phyloP scores from a whole-genome alignment of 202 grass and related monocot genomes.

The Bolboschoenoplectus hybrid region DNA sequence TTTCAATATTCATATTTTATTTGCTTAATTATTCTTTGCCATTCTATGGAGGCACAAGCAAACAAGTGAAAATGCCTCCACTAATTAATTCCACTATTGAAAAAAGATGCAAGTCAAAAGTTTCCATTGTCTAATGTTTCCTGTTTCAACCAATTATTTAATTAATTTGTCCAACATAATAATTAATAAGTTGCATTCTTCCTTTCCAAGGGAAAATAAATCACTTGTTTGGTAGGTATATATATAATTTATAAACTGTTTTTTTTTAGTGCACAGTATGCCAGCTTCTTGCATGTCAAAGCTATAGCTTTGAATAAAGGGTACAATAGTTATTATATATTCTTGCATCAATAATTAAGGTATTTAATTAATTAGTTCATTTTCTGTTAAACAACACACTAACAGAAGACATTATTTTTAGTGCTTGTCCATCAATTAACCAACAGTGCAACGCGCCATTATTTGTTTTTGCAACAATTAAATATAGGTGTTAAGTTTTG shows the following conservation, averaged over 20 bases:
- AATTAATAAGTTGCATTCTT: background rate
- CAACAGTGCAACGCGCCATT: background rate
- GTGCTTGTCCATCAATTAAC: conserved; percentile 5
- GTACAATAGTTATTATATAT: background rate
- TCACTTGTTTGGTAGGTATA: background rate
- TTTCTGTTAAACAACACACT: background rate
- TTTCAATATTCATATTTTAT: background rate
- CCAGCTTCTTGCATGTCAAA: conserved; percentile 27
- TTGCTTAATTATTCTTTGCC: background rate
- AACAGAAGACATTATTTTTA: background rate
- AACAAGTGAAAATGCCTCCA: background rate
- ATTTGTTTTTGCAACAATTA: background rate
- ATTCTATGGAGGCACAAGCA: background rate
- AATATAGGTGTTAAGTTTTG: background rate
- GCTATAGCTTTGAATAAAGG: background rate
- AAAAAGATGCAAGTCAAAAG: conserved; percentile 9
- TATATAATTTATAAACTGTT: background rate
- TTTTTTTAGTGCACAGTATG: background rate
- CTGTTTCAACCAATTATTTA: background rate
- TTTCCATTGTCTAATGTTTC: background rate
- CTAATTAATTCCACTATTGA: background rate
- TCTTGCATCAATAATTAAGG: background rate
- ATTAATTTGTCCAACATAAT: background rate
- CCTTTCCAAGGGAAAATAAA: conserved; percentile 11
- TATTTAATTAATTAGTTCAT: background rate